A percentile compares a stretch with the other conserved stretches of the same genome.
Conservation (phyloP, 352 stramenopile genomes). For the Phytophthora agathidicida region DNA sequence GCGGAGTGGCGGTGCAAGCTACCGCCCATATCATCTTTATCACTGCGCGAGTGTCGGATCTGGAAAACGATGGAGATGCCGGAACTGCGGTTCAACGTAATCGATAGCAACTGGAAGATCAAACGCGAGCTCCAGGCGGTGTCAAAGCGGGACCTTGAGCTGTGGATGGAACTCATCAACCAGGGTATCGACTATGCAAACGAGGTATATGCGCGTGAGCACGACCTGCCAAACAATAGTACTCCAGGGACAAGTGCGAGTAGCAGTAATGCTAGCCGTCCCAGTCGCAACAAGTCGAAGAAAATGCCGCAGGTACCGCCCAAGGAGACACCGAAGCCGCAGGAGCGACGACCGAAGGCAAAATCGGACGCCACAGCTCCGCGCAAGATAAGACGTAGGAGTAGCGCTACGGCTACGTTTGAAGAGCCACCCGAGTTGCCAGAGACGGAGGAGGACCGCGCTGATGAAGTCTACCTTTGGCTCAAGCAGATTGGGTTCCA, state of each 20-base stretch:
- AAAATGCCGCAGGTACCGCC: slow-evolving; percentile 13
- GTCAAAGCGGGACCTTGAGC: slow-evolving; percentile 61
- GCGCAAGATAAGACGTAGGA: slow-evolving; percentile 33
- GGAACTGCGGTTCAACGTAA: slow-evolving; percentile 78
- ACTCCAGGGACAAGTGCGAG: slow-evolving; percentile 35
- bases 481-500: slow-evolving; percentile 66
- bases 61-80: slow-evolving; percentile 91
- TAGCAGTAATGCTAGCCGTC: slow-evolving; percentile 37
- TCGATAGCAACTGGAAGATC: slow-evolving; percentile 84
- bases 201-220: slow-evolving; percentile 40
- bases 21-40: slow-evolving; percentile 62
- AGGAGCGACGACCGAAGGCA: slow-evolving; percentile 19
- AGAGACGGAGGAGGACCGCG: slow-evolving; percentile 52
- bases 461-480: slow-evolving; percentile 80
- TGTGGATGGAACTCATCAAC: slow-evolving; percentile 79
- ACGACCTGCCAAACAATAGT: slow-evolving; percentile 45
- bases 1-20: slow-evolving; percentile 32
- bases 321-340: slow-evolving; percentile 11
- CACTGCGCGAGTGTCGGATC: slow-evolving; percentile 74
- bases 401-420: slow-evolving; percentile 31
- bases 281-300: slow-evolving; percentile 29
- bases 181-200: slow-evolving; percentile 83
- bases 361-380: slow-evolving; percentile 21
- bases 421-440: slow-evolving; percentile 34
- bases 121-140: slow-evolving; percentile 76